Conservation (phyloP, 148 eudicot species). For the Vaccinium macrocarpon region DNA sequence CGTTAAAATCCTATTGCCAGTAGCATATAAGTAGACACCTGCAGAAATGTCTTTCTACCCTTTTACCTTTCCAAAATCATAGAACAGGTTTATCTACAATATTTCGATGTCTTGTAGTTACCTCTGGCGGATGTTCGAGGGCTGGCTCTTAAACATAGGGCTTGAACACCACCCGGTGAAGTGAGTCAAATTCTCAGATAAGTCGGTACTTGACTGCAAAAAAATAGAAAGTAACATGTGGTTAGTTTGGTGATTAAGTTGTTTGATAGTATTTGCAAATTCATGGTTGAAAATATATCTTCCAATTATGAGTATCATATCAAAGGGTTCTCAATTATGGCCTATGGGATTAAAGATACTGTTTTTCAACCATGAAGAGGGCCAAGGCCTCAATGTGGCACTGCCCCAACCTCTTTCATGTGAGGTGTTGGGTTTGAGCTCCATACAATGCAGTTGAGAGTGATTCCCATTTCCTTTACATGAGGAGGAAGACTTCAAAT, state of each 20-base stretch:
- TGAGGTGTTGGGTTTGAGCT: neutral
- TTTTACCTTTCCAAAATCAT: neutral
- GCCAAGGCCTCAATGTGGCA: neutral
- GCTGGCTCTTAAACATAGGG: constrained; percentile 19
- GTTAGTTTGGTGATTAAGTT: neutral
- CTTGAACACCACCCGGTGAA: constrained; percentile 26
- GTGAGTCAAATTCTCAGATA: constrained; percentile 26
- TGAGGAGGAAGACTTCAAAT: neutral
- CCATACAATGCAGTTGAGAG: neutral
- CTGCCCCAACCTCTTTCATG: neutral
- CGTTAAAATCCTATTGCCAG: neutral
- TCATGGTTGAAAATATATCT: neutral
- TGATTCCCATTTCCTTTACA: neutral
- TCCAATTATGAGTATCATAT: neutral
- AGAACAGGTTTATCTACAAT: neutral
- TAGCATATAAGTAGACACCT: neutral
- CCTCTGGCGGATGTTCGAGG: constrained; percentile 32
- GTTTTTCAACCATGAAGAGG: neutral
- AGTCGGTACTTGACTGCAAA: constrained; percentile 27
- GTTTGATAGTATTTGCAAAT: neutral
- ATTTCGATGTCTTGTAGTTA: constrained; percentile 7
- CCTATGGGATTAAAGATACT: no score
- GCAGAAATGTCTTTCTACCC: neutral
- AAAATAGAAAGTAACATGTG: neutral
- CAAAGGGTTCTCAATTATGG: neutral